phyloP scores from a whole-genome alignment of 495 filamentous ascomycete genomes.

The Lepraria neglecta region DNA sequence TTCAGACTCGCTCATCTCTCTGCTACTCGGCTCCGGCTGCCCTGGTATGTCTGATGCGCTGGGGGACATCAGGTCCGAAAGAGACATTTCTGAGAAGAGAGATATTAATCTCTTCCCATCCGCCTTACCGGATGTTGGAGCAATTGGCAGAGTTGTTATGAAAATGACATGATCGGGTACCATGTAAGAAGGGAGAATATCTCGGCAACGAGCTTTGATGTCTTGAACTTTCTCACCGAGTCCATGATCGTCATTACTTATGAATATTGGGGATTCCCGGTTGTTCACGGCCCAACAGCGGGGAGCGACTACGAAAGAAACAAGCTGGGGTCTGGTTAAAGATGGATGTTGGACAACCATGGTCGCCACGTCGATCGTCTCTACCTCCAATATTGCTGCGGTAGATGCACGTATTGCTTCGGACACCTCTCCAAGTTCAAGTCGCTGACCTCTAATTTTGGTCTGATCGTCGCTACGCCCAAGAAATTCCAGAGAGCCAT shows the following conservation, averaged over 20 bases:
- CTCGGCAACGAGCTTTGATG: slow-evolving; percentile 36
- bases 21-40: neutral
- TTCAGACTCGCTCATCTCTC: slow-evolving; percentile 14
- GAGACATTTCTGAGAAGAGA: slow-evolving; percentile 25
- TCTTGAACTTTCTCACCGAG: slow-evolving; percentile 21
- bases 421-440: slow-evolving; percentile 72
- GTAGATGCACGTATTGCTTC: slow-evolving; percentile 43
- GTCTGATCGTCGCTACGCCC: slow-evolving; percentile 72
- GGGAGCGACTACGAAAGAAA: slow-evolving; percentile 35
- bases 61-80: neutral
- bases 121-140: slow-evolving; percentile 43
- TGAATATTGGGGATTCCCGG: no score
- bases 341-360: slow-evolving; percentile 41
- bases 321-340: slow-evolving; percentile 40
- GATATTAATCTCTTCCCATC: slow-evolving; percentile 42
- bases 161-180: slow-evolving; percentile 47
- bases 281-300: neutral
- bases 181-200: slow-evolving; percentile 48
- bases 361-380: slow-evolving; percentile 31
- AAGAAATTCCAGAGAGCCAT: slow-evolving; percentile 54
- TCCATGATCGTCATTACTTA: no score
- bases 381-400: slow-evolving; percentile 29
- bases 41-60: neutral
- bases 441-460: slow-evolving; percentile 70
- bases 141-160: slow-evolving; percentile 39